Base-by-base conservation (phyloP, 768 basidiomycete species). In the Paxillus ammoniavirescens region DNA sequence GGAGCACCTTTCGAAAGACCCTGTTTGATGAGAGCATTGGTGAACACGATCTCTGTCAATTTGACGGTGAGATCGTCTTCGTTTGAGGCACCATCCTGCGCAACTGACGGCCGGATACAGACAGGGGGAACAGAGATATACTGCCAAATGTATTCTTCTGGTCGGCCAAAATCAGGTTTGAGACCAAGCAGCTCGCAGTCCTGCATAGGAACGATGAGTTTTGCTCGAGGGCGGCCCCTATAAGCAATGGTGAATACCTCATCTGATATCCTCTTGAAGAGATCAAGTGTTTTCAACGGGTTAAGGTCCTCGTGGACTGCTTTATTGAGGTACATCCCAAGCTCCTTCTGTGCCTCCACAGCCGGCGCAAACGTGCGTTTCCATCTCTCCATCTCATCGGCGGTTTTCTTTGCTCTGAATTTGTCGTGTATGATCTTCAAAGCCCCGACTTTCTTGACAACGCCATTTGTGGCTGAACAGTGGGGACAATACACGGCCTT, bases 31-130 rank as follows among this genome's bases (percentile, higher is more conserved):
- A 97, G 79, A 28, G 90, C 87, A 63, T 98, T 98, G 54, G 88
- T 89, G 64, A 93, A 93, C 4, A 96, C 91, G 48, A 99, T 98
- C 71, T 99, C 97, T 8, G 93, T 91, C 12, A 99, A 82, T 66
- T 98, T 99, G 57, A 96, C 93, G 0, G 97, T 98, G 31, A 99
- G 77, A 69, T 99, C 97, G 61, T 99, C 97, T 74, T 99, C 97
- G 61, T 97, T 99, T 23, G 93, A 97, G 37, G 96, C 96, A 5
- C 93, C 94, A 63, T 99, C 97, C 70, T 98, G 97, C 0, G 91
- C 89, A 1, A 99, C 97, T 3, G 94, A 97, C 0, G 97, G 97
- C 43, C 97, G 84, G 51, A 99, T 99, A 66, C 93, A 95, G 17
- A 97, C 93, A 0, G 97, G 97, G 38, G 97, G 97, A 30, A 99